Evolutionary conservation across 2,329 filamentous ascomycete species (phyloP), one percentile per base, ranked within the genome.

Genomic region (Penicillium sp.): DNA sequence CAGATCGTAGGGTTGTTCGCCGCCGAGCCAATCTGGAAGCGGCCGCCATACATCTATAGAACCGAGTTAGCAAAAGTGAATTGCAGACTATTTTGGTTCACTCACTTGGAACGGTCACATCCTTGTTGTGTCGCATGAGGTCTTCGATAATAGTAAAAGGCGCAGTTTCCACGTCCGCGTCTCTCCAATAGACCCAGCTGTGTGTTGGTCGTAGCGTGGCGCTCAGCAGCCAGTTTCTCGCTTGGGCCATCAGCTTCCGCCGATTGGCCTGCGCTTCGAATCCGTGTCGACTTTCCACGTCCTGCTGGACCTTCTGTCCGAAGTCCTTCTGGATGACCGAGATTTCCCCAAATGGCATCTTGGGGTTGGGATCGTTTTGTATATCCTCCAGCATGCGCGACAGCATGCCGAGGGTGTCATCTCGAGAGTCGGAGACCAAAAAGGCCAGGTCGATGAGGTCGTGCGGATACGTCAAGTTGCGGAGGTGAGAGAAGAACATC

Each of bases 261-360:
- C 94, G 84, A 62, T 88, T 89, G 22, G 94, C 94, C 75, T 99
- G 94, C 1, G 94, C 94, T 29, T 93, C 94, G 70, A 99, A 99
- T 22, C 94, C 95, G 74, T 99, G 94, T 62, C 94, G 88, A 71
- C 91, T 96, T 77, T 99, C 94, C 24, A 97, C 92, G 75, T 99
- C 93, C 75, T 99, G 94, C 60, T 96, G 90, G 56, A 99, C 94
- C 72, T 93, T 93, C 72, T 99, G 94, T 3, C 94, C 94, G 78
- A 99, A 99, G 73, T 99, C 93, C 77, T 99, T 99, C 76, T 97
- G 91, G 61, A 99, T 92, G 56, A 99, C 94, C 0, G 91, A 96
- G 54, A 99, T 94, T 77, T 99, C 94, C 56, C 94, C 94, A 69
- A 92, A 99, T 14, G 88, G 87, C 75, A 92, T 87, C 64, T 86